Conservation (phyloP, 2,329 filamentous ascomycete species). For the Sclerotinia nivalis region DNA sequence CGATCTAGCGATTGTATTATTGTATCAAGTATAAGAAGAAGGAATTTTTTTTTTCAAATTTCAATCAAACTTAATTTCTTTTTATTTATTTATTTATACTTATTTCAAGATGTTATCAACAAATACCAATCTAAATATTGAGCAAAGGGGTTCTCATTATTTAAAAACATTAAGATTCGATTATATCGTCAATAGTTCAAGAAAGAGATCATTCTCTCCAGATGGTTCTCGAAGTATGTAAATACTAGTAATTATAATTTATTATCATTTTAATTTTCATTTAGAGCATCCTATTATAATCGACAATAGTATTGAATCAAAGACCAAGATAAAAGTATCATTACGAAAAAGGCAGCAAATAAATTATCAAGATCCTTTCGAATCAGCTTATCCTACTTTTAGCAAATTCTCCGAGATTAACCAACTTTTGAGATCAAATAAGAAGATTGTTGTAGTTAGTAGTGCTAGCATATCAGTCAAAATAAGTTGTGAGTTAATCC, state of each 20-base stretch:
- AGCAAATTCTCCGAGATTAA: slow-evolving; percentile 9
- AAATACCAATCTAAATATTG: background rate
- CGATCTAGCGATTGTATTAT: too few species aligned
- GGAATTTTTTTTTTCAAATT: too few species aligned
- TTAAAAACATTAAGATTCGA: slow-evolving; percentile 1
- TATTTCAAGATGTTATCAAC: slow-evolving; percentile 1
- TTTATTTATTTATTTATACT: slow-evolving; percentile 3
- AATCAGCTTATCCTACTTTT: slow-evolving; percentile 10
- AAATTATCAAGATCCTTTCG: slow-evolving; percentile 6
- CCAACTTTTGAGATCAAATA: slow-evolving; percentile 31
- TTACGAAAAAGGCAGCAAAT: background rate
- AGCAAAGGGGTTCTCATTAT: slow-evolving; percentile 8
- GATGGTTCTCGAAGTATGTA: background rate
- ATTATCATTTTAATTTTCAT: slow-evolving; percentile 7
- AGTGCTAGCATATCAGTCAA: slow-evolving; percentile 29
- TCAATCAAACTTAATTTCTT: background rate
- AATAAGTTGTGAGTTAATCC: slow-evolving; percentile 39
- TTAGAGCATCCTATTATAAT: slow-evolving; percentile 4
- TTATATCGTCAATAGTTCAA: slow-evolving; percentile 3
- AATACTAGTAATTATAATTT: slow-evolving; percentile 7
- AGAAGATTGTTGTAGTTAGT: slow-evolving; percentile 34
- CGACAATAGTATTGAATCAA: slow-evolving; percentile 1
- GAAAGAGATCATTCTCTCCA: slow-evolving; percentile 1
- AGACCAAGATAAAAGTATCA: slow-evolving; percentile 8
- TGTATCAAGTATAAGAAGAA: too few species aligned